Evolutionary conservation across 176 grass and related monocot species (phyloP).

Genomic region (Neostapfia colusana): DNA sequence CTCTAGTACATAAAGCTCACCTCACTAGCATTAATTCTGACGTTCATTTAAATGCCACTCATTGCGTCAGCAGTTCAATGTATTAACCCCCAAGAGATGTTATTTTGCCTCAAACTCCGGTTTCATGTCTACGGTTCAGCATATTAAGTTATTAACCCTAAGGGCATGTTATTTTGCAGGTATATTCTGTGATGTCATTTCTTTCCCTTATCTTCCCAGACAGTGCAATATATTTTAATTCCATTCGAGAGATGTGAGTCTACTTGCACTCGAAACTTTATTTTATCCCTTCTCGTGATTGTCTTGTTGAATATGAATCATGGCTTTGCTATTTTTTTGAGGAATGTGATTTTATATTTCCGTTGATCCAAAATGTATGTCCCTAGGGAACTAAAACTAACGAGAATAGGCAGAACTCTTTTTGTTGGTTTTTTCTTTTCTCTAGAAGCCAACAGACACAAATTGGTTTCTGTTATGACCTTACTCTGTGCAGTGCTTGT

Average conservation of each 20-base stretch:
- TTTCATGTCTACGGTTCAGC: background rate
- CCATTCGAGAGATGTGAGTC: constrained; percentile 94
- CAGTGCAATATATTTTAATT: constrained; percentile 85
- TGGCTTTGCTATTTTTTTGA: background rate
- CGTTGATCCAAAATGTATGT: background rate
- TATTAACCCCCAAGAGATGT: background rate
- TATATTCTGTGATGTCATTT: constrained; percentile 98
- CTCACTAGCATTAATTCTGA: background rate
- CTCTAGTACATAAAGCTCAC: background rate
- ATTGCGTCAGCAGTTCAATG: background rate
- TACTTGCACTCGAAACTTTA: constrained; percentile 1
- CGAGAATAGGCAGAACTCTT: background rate
- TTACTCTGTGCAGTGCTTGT: no score
- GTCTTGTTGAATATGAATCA: background rate
- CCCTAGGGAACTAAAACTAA: background rate
- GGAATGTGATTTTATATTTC: constrained; percentile 12
- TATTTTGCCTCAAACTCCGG: background rate
- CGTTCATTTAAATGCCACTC: background rate
- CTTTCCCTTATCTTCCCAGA: constrained; percentile 67
- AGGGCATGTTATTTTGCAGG: constrained; percentile 44
- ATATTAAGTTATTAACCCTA: background rate
- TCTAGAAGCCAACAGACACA: background rate
- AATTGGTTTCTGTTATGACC: background rate
- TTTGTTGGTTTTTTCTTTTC: constrained; percentile 5
- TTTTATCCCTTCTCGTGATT: background rate